Base-by-base conservation (phyloP, 2,329 filamentous ascomycete species). In the Trichoderma citrinoviride region DNA sequence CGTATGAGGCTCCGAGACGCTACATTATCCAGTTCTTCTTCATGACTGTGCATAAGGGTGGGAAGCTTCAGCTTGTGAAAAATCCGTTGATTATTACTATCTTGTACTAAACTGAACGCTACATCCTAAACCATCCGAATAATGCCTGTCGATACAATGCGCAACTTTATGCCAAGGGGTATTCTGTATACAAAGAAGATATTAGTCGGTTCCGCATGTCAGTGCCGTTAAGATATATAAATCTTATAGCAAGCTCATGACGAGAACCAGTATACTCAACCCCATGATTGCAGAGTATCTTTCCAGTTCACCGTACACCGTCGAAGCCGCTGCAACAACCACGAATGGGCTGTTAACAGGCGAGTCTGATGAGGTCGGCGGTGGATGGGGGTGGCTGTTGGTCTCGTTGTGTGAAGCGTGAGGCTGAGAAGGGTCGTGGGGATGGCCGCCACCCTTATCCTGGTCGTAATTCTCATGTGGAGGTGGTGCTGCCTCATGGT, bases 181-280 rank as follows among this genome's bases (percentile, higher is more conserved):
- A 44, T 58, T 37, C 37, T 58, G 61, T 58, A 37, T 25, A 64
- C 43, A 56, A 64, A 61, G 7, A 33, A 64, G 19, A 56, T 33
- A 15, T 23, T 6, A 12, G 12, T 15, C 29, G 12, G 46, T 27
- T 25, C 27, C 21, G 40, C n/a, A 14, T 12, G 33, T 43, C 14
- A 23, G n/a, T 25, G 19, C 25, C 37, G 8, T 21, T 21, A n/a
- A n/a, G 40, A 37, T 43, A 5, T 33, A n/a, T 52, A 17, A 12
- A 40, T 29, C 23, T 50, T 55, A 65, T 3, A 65, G 23, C 40
- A 44, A 25, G 14, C 25, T 33, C 29, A 61, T 14, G 7, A 25
- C 3, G 21, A 55, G 12, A 29, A 49, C 44, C 17, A 65, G 3
- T 33, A 50, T 25, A 8, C 49, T 25, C 40, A 61, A 7, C 3